Base-by-base conservation (phyloP, 257 asterid species). In the Nicotiana attenuata region DNA sequence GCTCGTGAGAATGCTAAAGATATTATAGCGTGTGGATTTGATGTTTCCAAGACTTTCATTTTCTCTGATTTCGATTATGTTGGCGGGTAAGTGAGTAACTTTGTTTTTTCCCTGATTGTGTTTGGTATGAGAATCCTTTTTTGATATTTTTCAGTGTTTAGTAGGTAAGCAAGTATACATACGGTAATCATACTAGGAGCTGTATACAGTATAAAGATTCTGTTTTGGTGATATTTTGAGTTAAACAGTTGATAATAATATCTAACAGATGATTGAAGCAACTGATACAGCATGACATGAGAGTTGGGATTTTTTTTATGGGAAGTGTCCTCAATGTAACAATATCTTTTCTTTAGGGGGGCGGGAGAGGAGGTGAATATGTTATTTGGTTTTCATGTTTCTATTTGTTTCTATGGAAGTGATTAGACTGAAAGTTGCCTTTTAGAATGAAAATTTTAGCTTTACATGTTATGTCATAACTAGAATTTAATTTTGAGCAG, bases 1-100 rank as follows among this genome's bases (percentile, higher is more conserved):
- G 99, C 98, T 1, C 94, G 98, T 20, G 98, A 96, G 87, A 96
- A 96, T 88, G 98, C 99, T 4, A 96, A 96, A 85, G 99, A 96
- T 82, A 93, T 96, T n/a, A 96, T 96, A 53, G 99, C 99, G 65
- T 94, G 99, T 87, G 99, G 99, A 50, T 96, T 96, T 56, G 99
- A 96, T 67, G 63, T 93, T 66, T 91, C 99, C 0, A 92, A 89
- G 92, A 96, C 99, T 2, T 96, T 96, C 83, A 96, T 94, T 66
- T 96, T 96, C 90, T 90, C 97, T 0, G 98, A 96, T 81, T 94
- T 94, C 26, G 97, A 93, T 85, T 96, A 88, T 81, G 96, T 96
- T 80, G 98, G 99, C 66, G 98, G 99, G 99, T 94, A 67, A 88
- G 96, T 87, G 47, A 59, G 64, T 31, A 45, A 22, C 24, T 47